Percentiles rank a stretch among this genome's conserved stretches.
Conservation (phyloP, 192 early-diverging fungal genomes). For the Umbelopsis ramanniana region DNA sequence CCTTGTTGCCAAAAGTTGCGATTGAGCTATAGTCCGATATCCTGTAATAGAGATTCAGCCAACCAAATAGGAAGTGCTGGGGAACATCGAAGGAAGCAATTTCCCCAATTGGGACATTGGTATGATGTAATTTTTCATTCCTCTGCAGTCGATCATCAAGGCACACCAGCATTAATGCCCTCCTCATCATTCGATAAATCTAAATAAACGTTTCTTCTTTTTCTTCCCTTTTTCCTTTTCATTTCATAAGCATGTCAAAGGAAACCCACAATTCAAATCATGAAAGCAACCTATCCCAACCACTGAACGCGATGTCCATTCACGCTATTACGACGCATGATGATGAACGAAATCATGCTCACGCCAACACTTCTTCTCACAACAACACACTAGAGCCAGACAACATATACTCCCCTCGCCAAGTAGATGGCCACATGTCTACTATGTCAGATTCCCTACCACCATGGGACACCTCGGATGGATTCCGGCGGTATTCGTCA, state of each 20-base stretch:
- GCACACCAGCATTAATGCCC: background rate
- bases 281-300: background rate
- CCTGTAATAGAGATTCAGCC: background rate
- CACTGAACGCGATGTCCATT: slow-evolving; percentile 10
- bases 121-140: slow-evolving; percentile 5
- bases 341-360: background rate
- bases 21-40: background rate
- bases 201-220: background rate
- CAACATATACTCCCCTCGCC: background rate
- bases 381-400: background rate
- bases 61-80: slow-evolving; percentile 2
- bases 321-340: slow-evolving; percentile 5
- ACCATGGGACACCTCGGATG: background rate
- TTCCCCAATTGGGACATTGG: slow-evolving; percentile 1
- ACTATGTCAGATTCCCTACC: background rate
- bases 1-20: too few relatives aligned
- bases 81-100: slow-evolving; percentile 3
- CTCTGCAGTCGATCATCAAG: slow-evolving; percentile 4
- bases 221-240: background rate
- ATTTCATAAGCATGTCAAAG: background rate
- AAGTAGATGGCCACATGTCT: background rate
- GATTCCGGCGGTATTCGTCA: slow-evolving; percentile 3
- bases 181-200: background rate
- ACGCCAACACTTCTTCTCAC: background rate
- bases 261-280: background rate